Evolutionary conservation across 2,329 filamentous ascomycete genomes (phyloP).

Genomic region (Ophiocordyceps camponoti-leonardi): DNA sequence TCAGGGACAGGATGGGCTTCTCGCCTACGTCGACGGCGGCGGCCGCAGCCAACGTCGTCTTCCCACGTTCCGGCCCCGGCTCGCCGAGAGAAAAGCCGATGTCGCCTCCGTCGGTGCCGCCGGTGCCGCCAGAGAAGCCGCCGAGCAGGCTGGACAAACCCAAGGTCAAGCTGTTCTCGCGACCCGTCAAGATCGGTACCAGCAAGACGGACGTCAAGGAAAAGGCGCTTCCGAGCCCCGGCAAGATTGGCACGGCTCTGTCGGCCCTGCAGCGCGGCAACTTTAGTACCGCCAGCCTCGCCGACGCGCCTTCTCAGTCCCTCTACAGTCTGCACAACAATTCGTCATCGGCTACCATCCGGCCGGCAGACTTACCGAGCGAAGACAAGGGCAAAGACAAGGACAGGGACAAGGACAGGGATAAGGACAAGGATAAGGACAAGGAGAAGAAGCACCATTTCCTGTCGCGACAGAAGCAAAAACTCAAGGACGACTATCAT

Average conservation of each 20-base stretch:
- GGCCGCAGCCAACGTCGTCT: slow-evolving; percentile 50
- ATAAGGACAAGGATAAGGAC: slow-evolving; percentile 4
- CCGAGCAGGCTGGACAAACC: slow-evolving; percentile 44
- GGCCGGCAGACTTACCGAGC: slow-evolving; percentile 37
- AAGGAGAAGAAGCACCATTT: slow-evolving; percentile 69
- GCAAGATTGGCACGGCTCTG: slow-evolving; percentile 50
- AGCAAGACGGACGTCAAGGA: slow-evolving; percentile 46
- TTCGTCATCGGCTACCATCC: slow-evolving; percentile 58
- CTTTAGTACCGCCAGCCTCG: slow-evolving; percentile 54
- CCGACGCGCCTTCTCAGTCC: slow-evolving; percentile 42
- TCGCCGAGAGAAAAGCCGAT: slow-evolving; percentile 26
- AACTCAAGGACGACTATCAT: slow-evolving; percentile 57
- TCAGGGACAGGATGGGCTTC: slow-evolving; percentile 37
- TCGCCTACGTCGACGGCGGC: slow-evolving; percentile 48
- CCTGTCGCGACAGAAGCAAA: slow-evolving; percentile 62
- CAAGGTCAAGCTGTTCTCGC: slow-evolving; percentile 68
- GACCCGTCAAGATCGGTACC: slow-evolving; percentile 57
- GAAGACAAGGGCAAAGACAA: slow-evolving; percentile 27
- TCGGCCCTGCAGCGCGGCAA: slow-evolving; percentile 49
- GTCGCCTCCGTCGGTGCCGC: slow-evolving; percentile 17
- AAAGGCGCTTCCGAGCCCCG: slow-evolving; percentile 54
- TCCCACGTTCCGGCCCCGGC: slow-evolving; percentile 43
- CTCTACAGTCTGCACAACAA: slow-evolving; percentile 56
- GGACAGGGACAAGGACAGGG: background rate
- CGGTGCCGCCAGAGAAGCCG: slow-evolving; percentile 36